These are phyloP conservation scores for Euphorbia schlechtendalii DNA, from an alignment of 441 rosid species.

Conservation along the genomic window DNA sequence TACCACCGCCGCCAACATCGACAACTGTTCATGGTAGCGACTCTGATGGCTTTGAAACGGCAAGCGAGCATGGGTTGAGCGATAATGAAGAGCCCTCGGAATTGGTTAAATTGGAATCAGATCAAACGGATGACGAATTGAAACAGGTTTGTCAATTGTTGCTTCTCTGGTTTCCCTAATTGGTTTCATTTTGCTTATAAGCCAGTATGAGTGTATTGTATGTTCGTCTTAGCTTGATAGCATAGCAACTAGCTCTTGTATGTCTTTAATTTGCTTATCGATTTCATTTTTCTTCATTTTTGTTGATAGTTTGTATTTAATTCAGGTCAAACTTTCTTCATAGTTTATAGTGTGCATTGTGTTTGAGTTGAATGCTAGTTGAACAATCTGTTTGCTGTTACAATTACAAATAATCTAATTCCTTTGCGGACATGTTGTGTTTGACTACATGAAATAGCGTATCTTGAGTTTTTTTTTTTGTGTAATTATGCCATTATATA, in stretches of 20 bases:
- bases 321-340: neutral
- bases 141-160: slow-evolving; percentile 36
- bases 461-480: neutral
- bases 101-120: slow-evolving; percentile 12
- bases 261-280: neutral
- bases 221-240: neutral
- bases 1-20: slow-evolving; percentile 20
- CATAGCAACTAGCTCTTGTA: neutral
- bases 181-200: neutral
- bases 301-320: neutral
- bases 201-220: neutral
- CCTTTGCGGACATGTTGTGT: neutral
- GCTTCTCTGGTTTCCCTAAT: neutral
- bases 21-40: slow-evolving; percentile 31
- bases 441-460: neutral
- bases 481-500: neutral
- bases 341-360: no score
- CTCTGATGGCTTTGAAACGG: slow-evolving; percentile 88
- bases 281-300: neutral
- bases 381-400: no score
- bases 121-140: slow-evolving; percentile 29
- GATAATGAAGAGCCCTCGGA: slow-evolving; percentile 29
- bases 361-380: neutral
- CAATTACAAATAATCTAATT: neutral
- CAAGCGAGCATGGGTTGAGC: slow-evolving; percentile 68